phyloP scores from a whole-genome alignment of 2,329 filamentous ascomycete genomes.

The Chrysosphaeria jannelii region DNA sequence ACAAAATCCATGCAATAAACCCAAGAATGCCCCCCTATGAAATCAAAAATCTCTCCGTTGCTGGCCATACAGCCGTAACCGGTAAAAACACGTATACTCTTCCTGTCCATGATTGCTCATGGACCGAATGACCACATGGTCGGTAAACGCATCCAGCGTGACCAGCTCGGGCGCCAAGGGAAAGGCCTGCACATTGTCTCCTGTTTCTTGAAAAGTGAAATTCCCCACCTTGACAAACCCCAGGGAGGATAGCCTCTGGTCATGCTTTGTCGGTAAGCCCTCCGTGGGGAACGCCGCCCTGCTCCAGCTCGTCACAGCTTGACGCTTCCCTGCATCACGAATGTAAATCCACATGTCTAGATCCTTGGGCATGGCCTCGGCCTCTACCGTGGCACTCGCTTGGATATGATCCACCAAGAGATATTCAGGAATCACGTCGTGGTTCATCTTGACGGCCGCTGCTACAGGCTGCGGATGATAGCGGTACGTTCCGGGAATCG shows the following conservation, averaged over 20 bases:
- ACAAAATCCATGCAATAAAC: no score
- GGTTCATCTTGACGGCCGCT: conserved; percentile 13
- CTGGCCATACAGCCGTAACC: conserved; percentile 25
- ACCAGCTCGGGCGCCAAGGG: conserved; percentile 18
- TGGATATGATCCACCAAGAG: conserved; percentile 45
- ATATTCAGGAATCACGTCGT: conserved; percentile 31
- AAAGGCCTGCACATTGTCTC: conserved; percentile 15
- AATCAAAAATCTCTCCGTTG: conserved; percentile 2
- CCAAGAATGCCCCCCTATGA: neutral
- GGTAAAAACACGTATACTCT: conserved; percentile 35
- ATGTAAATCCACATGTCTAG: conserved; percentile 41
- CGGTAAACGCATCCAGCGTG: conserved; percentile 16
- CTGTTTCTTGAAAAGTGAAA: conserved; percentile 19
- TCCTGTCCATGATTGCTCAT: conserved; percentile 24
- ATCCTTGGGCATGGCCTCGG: conserved; percentile 28
- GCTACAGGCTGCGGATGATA: neutral
- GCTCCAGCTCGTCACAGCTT: conserved; percentile 13
- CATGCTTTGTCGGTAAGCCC: conserved; percentile 11
- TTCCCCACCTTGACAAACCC: conserved; percentile 25
- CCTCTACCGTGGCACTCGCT: conserved; percentile 26
- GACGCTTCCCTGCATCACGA: conserved; percentile 13
- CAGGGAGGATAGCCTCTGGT: conserved; percentile 8
- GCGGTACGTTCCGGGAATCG: no score
- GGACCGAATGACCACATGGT: conserved; percentile 22
- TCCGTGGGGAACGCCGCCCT: conserved; percentile 4